Evolutionary conservation across 2,329 filamentous ascomycete species (phyloP).

Genomic region (Zarea fungicola): DNA sequence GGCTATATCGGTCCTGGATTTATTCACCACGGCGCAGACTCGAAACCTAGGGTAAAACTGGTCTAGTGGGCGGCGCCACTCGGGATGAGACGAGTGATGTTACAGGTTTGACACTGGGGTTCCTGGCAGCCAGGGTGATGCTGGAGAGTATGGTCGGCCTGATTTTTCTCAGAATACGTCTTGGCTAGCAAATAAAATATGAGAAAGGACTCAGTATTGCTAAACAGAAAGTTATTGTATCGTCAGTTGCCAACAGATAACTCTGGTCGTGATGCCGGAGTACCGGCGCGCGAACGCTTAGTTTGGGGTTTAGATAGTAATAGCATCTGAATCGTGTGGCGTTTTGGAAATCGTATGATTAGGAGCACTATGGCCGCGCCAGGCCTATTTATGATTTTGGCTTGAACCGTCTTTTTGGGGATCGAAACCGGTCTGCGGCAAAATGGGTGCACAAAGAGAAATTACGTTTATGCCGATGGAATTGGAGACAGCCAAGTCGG

Average conservation of each 20-base stretch:
- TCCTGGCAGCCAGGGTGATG: background rate
- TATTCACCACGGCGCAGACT: background rate
- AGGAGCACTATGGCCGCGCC: background rate
- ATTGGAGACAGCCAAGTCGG: background rate
- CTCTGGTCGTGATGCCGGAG: too few relatives aligned
- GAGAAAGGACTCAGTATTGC: too few relatives aligned
- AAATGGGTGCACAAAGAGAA: background rate
- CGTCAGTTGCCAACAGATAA: too few relatives aligned
- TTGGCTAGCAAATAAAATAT: too few relatives aligned
- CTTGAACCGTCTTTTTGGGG: background rate
- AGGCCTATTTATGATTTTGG: background rate
- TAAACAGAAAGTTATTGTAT: too few relatives aligned
- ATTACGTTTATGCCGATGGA: background rate
- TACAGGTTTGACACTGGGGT: constrained; percentile 7
- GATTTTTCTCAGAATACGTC: constrained; percentile 3
- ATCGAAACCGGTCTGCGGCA: constrained; percentile 9
- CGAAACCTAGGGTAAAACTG: constrained; percentile 11
- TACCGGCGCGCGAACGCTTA: too few relatives aligned
- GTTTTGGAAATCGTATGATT: background rate
- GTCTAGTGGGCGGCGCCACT: constrained; percentile 2
- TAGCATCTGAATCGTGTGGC: background rate
- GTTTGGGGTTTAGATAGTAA: too few relatives aligned
- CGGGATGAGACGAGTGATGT: constrained; percentile 6
- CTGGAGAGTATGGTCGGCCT: constrained; percentile 1
- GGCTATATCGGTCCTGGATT: background rate